These are phyloP conservation scores for Trichoderma atrobrunneum DNA, from an alignment of 2,329 filamentous ascomycete species.

Conservation along the genomic window DNA sequence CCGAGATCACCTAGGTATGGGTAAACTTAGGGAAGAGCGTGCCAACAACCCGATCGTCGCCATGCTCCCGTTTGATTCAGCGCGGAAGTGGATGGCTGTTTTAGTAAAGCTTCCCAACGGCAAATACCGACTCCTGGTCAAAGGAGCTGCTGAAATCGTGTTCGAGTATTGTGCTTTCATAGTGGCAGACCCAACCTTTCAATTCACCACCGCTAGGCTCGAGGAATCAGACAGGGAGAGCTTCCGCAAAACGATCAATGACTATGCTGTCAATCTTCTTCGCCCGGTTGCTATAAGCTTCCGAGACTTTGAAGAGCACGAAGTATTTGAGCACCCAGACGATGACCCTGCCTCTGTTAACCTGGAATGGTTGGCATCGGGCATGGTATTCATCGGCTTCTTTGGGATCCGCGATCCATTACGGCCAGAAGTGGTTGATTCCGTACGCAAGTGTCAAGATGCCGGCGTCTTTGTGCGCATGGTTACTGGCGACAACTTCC, in stretches of 20 bases:
- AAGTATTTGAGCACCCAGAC: conserved; percentile 53
- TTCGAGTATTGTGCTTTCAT: conserved; percentile 43
- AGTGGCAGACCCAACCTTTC: conserved; percentile 44
- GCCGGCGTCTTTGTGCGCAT: conserved; percentile 67
- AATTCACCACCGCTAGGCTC: conserved; percentile 29
- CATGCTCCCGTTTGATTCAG: conserved; percentile 54
- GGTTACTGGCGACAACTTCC: conserved; percentile 51
- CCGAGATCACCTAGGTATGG: conserved; percentile 49
- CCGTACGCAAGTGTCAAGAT: conserved; percentile 59
- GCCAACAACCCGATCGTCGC: conserved; percentile 45
- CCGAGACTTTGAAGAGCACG: conserved; percentile 68
- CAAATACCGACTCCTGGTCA: conserved; percentile 51
- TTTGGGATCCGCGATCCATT: conserved; percentile 69
- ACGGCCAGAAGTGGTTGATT: conserved; percentile 58
- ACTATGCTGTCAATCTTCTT: conserved; percentile 66
- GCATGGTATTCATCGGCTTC: conserved; percentile 45
- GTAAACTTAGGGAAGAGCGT: conserved; percentile 44
- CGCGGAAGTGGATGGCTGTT: conserved; percentile 56
- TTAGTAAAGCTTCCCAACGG: conserved; percentile 47
- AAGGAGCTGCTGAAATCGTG: conserved; percentile 57
- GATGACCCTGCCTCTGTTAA: conserved; percentile 36
- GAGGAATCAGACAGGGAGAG: conserved; percentile 33
- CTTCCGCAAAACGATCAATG: conserved; percentile 35
- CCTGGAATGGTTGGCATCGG: conserved; percentile 43
- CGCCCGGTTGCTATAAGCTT: conserved; percentile 75